Base-by-base conservation (phyloP, 176 grass and related monocot species). In the sorghum (Sorghum bicolor) region DNA sequence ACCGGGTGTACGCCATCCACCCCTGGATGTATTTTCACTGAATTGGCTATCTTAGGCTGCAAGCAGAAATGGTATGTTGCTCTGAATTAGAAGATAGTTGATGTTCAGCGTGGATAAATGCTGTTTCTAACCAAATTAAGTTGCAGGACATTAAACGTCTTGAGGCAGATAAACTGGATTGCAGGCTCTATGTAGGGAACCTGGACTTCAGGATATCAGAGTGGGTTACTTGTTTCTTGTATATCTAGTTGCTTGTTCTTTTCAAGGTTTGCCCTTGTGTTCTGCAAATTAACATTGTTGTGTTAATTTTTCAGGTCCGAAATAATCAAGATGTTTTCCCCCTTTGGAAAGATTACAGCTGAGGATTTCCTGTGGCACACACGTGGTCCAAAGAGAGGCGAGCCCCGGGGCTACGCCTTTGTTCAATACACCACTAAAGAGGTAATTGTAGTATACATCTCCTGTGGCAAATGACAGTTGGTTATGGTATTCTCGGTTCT, bases 311-410 rank as follows among this genome's bases (percentile, higher is more conserved):
- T 38, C 26, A 95, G 92, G 85, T 85, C 92, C 1, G 86, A 85
- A 76, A 50, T 95, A 67, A 93, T 98, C 92, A 98, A 93, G 86
- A 88, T 98, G 91, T 95, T 98, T 77, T 95, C 96, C n/a, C 83
- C 89, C 12, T 94, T 85, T 78, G 96, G 91, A 74, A 95, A 91
- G 74, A 92, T 98, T 31, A 66, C 88, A 17, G 88, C 91, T 0
- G 92, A 98, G 76, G 91, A 95, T 87, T 95, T 93, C 81, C 67
- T 98, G 41, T 85, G 89, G 91, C 95, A 93, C 84, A 98, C 87
- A 3, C 92, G 73, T 55, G 92, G 92, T n/a, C 92, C 92, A 25
- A 98, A 91, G 85, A 68, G 85, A 36, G 95, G 95, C 12, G 91
- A 98, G 77, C 95, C 95, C 0, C 92, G 95, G 47, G 95, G 95